Percentiles rank a stretch among this genome's conserved stretches.
phyloP scores from a whole-genome alignment of 495 filamentous ascomycete species.

The Penicillium soppii region DNA sequence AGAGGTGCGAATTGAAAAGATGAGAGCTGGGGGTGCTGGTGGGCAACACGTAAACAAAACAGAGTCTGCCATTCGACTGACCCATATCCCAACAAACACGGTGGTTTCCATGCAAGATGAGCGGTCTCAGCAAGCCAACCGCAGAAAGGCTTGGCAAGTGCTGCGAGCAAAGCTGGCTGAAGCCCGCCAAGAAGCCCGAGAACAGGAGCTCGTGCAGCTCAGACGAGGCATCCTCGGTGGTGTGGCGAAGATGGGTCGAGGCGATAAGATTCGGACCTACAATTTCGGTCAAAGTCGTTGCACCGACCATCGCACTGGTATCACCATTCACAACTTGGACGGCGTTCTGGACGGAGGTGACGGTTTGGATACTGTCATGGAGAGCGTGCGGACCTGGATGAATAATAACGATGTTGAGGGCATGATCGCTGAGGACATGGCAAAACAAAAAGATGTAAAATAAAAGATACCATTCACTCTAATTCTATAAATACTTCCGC shows the following conservation, averaged over 20 bases:
- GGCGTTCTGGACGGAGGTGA: constrained; percentile 74
- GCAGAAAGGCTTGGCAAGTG: constrained; percentile 80
- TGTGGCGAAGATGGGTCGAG: constrained; percentile 76
- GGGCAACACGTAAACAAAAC: constrained; percentile 99
- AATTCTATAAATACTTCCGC: constrained; percentile 70
- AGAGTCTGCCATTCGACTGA: constrained; percentile 90
- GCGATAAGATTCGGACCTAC: constrained; percentile 93
- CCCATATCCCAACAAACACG: constrained; percentile 83
- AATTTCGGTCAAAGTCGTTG: constrained; percentile 92
- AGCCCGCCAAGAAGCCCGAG: constrained; percentile 73
- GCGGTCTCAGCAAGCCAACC: constrained; percentile 85
- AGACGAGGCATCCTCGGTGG: constrained; percentile 73
- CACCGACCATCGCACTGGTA: constrained; percentile 87
- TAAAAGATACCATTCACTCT: constrained; percentile 21
- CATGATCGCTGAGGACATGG: constrained; percentile 52
- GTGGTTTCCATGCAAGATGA: constrained; percentile 90
- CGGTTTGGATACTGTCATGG: constrained; percentile 72
- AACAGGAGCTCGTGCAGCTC: constrained; percentile 73
- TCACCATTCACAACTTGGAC: constrained; percentile 78
- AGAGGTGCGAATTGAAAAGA: constrained; percentile 84
- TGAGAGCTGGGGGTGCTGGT: constrained; percentile 88
- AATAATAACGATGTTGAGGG: constrained; percentile 72
- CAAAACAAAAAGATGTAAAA: constrained; percentile 18
- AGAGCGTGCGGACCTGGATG: constrained; percentile 79
- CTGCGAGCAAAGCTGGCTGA: constrained; percentile 83